phyloP scores from a whole-genome alignment of 139 green algal species.

The Volvox reticuliferus region DNA sequence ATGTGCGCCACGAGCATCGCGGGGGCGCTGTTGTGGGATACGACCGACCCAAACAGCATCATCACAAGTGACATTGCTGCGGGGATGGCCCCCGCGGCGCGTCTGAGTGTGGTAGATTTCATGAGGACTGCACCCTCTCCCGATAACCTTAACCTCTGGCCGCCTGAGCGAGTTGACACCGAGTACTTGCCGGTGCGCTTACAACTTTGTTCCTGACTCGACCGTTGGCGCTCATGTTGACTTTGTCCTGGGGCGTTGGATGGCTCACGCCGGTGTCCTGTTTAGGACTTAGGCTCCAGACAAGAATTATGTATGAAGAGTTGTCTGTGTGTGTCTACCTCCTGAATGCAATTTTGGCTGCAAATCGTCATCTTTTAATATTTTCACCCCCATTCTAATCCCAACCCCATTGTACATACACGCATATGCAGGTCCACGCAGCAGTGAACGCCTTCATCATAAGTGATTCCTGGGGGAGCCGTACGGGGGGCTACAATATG shows the following conservation, averaged over 20 bases:
- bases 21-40: background rate
- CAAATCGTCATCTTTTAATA: too few species aligned
- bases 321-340: too few species aligned
- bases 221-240: too few species aligned
- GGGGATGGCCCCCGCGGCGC: background rate
- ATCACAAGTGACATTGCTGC: background rate
- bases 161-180: background rate
- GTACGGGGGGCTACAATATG: background rate
- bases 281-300: too few species aligned
- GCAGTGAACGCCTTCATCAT: background rate
- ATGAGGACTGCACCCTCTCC: background rate
- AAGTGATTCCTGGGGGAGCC: conserved; percentile 9
- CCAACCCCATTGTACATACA: too few species aligned
- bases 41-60: background rate
- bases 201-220: too few species aligned
- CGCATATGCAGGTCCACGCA: background rate
- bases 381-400: too few species aligned
- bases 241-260: too few species aligned
- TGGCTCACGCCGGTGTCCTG: too few species aligned
- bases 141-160: background rate
- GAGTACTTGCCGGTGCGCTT: background rate
- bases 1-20: background rate
- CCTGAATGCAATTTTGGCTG: too few species aligned
- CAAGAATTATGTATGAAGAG: too few species aligned
- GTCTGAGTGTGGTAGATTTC: background rate